These are phyloP conservation scores for Phytopythium sindhum DNA, from an alignment of 352 stramenopile species.

Conservation along the genomic window DNA sequence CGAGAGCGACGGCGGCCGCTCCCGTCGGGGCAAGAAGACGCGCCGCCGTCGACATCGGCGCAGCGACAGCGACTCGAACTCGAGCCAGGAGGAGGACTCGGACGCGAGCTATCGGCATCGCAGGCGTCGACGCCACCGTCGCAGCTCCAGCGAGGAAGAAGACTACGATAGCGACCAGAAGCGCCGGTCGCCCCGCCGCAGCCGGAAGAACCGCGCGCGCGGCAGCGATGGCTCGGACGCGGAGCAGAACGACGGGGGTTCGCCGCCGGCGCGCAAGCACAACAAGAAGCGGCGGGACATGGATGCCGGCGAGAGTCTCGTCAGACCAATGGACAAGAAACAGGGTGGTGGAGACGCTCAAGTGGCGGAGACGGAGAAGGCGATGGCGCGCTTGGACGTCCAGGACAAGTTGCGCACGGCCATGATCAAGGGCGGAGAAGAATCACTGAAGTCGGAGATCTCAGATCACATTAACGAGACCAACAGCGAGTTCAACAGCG, in stretches of 20 bases:
- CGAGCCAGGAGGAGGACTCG: slow-evolving; percentile 47
- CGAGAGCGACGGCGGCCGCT: slow-evolving; percentile 29
- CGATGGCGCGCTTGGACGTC: slow-evolving; percentile 30
- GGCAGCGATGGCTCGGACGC: slow-evolving; percentile 24
- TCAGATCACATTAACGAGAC: slow-evolving; percentile 13
- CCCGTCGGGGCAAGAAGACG: slow-evolving; percentile 19
- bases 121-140: slow-evolving; percentile 35
- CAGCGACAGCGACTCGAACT: slow-evolving; percentile 49
- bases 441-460: slow-evolving; percentile 13
- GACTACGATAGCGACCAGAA: slow-evolving; percentile 54
- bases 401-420: slow-evolving; percentile 22
- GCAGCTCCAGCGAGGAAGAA: slow-evolving; percentile 55
- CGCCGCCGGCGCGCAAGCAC: slow-evolving; percentile 24
- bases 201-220: slow-evolving; percentile 35
- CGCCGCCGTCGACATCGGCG: slow-evolving; percentile 23
- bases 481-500: neutral
- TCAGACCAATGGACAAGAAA: slow-evolving; percentile 18
- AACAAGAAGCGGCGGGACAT: slow-evolving; percentile 11
- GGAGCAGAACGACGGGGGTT: slow-evolving; percentile 23
- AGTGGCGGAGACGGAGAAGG: slow-evolving; percentile 27
- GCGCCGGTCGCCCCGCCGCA: slow-evolving; percentile 23
- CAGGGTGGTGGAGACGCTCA: slow-evolving; percentile 8
- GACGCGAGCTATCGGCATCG: slow-evolving; percentile 35
- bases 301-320: neutral
- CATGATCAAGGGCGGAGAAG: neutral